Evolutionary conservation across 129 eudicot genomes (phyloP).

Genomic region (Apium graveolens): DNA sequence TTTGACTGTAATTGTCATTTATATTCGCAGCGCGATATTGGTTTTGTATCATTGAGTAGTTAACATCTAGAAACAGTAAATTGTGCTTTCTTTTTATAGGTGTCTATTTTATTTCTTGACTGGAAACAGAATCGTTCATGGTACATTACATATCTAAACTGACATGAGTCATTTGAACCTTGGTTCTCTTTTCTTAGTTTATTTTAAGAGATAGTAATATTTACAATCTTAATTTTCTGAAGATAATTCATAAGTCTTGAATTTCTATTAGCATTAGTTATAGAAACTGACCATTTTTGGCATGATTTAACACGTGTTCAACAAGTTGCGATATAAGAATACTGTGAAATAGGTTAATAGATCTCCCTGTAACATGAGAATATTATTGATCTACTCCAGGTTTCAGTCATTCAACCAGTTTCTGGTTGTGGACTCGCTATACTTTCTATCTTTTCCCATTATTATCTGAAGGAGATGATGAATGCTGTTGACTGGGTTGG

Average conservation of each 20-base stretch:
- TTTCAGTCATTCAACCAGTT: slow-evolving; percentile 94
- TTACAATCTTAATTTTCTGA: background rate
- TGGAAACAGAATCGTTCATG: background rate
- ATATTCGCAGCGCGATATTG: too few relatives aligned
- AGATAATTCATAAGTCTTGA: background rate
- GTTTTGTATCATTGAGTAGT: background rate
- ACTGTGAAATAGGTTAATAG: background rate
- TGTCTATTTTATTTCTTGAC: background rate
- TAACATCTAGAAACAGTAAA: background rate
- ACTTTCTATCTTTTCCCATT: slow-evolving; percentile 90
- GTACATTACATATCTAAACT: background rate
- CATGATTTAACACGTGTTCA: background rate
- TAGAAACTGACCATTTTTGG: background rate
- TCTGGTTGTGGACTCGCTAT: slow-evolving; percentile 97
- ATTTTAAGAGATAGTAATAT: background rate
- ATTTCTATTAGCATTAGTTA: background rate
- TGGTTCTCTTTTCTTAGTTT: background rate
- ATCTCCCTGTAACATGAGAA: slow-evolving; percentile 4
- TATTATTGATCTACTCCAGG: slow-evolving; percentile 34
- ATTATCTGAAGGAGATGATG: slow-evolving; percentile 88
- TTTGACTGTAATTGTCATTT: background rate
- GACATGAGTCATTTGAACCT: background rate
- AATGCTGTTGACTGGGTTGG: slow-evolving; percentile 94
- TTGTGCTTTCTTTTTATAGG: background rate
- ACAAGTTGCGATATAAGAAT: background rate